Base-by-base conservation (phyloP, 805 yeast genomes). In the Schizosaccharomyces cryophilus region DNA sequence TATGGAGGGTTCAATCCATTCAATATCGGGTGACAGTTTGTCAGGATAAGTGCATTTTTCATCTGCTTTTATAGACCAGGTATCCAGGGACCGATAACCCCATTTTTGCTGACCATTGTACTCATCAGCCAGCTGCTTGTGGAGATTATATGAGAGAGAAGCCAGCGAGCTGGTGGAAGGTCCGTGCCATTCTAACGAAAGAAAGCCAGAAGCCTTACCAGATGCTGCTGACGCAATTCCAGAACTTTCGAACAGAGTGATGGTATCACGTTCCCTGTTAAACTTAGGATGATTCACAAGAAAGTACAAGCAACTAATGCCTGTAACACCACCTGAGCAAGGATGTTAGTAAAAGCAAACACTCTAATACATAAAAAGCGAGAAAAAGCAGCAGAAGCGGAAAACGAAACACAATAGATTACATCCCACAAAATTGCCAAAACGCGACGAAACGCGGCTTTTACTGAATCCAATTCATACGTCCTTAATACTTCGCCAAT, bases 211-310 rank as follows among this genome's bases (percentile, higher is more conserved):
- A 5, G 98, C 97, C 67, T 90, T 93, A 61, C 98, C 98, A 54
- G 87, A 80, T 21, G 98, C 97, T 59, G 96, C 97, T 61, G 96
- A 95, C 0, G 97, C 98, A 5, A 94, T 95, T 67, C 95, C 76
- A 64, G 86, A 87, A 61, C 90, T 82, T 71, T 90, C 98, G 15
- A 93, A 69, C 21, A 90, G 78, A 5, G 95, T 85, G 64, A 90
- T 85, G 67, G 86, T 88, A 68, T 86, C 82, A 62, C 80, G 82
- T 40, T 75, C 73, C 0, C 85, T 80, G 66, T 84, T 83, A 70
- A 82, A 90, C 61, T 78, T 77, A 1, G 95, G 90, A 70, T 90
- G 97, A 62, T 78, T 78, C 1, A 93, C 85, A 48, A 93, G 71
- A 67, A 83, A 90, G 71, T 85, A 93, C 0, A 97, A 96, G 0